Conservation (phyloP, 257 asterid species). For the Nicotiana benthamiana region DNA sequence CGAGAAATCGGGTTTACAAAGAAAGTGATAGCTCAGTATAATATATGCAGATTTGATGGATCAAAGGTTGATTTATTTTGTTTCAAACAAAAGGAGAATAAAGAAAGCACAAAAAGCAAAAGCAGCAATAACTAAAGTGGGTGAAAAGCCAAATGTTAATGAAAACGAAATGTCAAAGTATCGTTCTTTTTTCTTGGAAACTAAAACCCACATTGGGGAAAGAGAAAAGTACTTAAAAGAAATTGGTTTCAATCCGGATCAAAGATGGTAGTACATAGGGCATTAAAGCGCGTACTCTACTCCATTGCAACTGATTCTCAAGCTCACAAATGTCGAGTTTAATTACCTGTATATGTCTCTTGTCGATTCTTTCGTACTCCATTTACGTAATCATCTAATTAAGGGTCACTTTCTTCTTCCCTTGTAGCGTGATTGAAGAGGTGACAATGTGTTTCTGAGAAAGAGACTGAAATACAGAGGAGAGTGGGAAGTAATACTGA, state of each 20-base stretch:
- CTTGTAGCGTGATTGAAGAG: not conserved
- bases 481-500: no score
- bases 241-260: not conserved
- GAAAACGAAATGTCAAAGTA: not conserved
- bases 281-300: not conserved
- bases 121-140: not conserved
- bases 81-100: not conserved
- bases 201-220: not conserved
- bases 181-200: not conserved
- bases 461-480: no score
- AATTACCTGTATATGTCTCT: slow-evolving; percentile 12
- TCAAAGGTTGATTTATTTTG: slow-evolving; percentile 4
- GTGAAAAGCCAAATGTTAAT: not conserved
- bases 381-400: not conserved
- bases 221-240: not conserved
- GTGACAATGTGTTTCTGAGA: no score
- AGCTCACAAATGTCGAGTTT: not conserved
- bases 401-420: not conserved
- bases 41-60: slow-evolving; percentile 1
- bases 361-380: slow-evolving; percentile 22
- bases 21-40: not conserved
- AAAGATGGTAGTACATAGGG: not conserved
- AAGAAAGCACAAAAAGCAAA: not conserved
- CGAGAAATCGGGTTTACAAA: not conserved
- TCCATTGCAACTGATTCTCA: not conserved